phyloP scores from a whole-genome alignment of 2,329 filamentous ascomycete genomes.

The Didymella glomerata region DNA sequence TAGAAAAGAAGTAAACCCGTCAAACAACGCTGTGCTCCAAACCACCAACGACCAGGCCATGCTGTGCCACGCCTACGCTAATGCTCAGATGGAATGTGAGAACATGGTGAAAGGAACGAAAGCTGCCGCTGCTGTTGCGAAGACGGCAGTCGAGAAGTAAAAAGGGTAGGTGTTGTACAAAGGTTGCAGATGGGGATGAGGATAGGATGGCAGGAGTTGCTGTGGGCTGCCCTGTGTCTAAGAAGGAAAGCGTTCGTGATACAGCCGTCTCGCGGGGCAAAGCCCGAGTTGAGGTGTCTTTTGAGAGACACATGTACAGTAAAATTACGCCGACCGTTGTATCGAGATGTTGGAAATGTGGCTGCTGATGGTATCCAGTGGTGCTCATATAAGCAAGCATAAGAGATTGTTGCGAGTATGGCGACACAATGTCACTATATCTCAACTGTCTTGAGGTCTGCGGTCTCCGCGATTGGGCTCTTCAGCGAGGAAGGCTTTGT shows the following conservation, averaged over 20 bases:
- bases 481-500: slow-evolving; percentile 38
- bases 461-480: slow-evolving; percentile 39
- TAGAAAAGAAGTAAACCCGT: slow-evolving; percentile 18
- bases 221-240: slow-evolving; percentile 11
- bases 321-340: slow-evolving; percentile 23
- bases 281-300: slow-evolving; percentile 4
- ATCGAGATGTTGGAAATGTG: slow-evolving; percentile 17
- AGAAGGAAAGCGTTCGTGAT: slow-evolving; percentile 25
- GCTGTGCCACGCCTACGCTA: slow-evolving; percentile 29
- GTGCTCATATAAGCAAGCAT: slow-evolving; percentile 9
- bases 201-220: slow-evolving; percentile 1
- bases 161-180: slow-evolving; percentile 24
- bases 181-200: slow-evolving; percentile 14
- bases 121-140: not conserved
- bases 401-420: not conserved
- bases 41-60: slow-evolving; percentile 26
- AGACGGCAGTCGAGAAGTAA: slow-evolving; percentile 16
- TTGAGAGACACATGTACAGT: slow-evolving; percentile 19
- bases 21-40: slow-evolving; percentile 25
- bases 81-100: slow-evolving; percentile 14
- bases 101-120: slow-evolving; percentile 10
- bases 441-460: slow-evolving; percentile 60
- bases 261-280: slow-evolving; percentile 20
- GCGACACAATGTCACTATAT: slow-evolving; percentile 45
- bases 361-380: slow-evolving; percentile 21